phyloP scores from a whole-genome alignment of 306 rosid genomes.

The Astragalus glycyphyllos region DNA sequence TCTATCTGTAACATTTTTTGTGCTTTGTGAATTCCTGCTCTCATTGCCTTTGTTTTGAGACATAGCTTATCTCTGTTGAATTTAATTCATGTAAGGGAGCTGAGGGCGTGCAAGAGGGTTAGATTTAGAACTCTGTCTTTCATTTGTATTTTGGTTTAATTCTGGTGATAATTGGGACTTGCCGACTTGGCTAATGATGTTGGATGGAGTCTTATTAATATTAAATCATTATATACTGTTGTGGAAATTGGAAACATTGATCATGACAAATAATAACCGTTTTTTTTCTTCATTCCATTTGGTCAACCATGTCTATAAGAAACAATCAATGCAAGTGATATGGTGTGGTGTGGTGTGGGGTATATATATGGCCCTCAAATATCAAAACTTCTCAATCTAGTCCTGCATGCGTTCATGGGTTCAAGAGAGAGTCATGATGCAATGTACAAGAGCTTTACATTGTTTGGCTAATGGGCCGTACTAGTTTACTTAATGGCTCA shows the following conservation, averaged over 20 bases:
- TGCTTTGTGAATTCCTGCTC: not conserved
- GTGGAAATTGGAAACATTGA: not conserved
- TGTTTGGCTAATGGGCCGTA: not conserved
- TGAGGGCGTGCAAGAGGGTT: not conserved
- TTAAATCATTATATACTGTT: too few relatives aligned
- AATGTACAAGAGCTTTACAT: not conserved
- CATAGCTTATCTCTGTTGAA: not conserved
- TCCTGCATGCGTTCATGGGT: not conserved
- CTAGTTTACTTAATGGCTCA: too few relatives aligned
- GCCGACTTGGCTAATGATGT: not conserved
- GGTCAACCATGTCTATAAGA: not conserved
- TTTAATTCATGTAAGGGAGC: too few relatives aligned
- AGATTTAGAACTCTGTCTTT: not conserved
- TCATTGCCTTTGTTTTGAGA: conserved; percentile 21
- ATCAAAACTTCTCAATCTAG: not conserved
- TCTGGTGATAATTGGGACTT: not conserved
- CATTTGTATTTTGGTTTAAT: not conserved
- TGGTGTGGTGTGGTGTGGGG: not conserved
- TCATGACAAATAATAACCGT: not conserved
- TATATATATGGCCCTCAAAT: not conserved
- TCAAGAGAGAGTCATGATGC: not conserved
- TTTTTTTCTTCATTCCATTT: not conserved
- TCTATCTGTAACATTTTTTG: not conserved
- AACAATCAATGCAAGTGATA: not conserved
- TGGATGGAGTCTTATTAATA: not conserved